Evolutionary conservation across 805 yeast species (phyloP).

Genomic region (Lipomyces yamanashiensis): DNA sequence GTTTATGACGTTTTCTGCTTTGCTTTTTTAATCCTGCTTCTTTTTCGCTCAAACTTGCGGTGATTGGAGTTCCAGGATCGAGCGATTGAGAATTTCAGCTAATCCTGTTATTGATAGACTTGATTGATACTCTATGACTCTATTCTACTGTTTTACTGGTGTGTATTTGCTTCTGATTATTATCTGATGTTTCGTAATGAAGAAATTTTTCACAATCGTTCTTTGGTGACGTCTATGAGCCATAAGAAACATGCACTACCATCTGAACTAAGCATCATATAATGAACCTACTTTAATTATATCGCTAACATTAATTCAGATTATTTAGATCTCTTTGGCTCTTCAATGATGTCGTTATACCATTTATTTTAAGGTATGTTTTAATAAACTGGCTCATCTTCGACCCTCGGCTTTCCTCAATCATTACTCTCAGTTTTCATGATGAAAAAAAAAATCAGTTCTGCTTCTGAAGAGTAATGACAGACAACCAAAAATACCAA

Average conservation of each 20-base stretch:
- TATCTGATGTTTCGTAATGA: conserved; percentile 29
- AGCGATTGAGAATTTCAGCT: background rate
- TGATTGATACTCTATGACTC: background rate
- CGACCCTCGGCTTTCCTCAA: background rate
- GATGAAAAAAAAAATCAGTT: conserved; percentile 82
- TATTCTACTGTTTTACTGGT: conserved; percentile 2
- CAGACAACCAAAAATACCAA: conserved; percentile 32
- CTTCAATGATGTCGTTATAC: background rate
- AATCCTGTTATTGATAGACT: background rate
- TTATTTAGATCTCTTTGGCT: background rate
- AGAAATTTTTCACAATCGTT: conserved; percentile 41
- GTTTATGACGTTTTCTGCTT: conserved; percentile 58
- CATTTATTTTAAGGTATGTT: conserved; percentile 1
- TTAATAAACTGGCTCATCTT: background rate
- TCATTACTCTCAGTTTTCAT: conserved; percentile 43
- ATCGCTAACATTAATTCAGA: background rate
- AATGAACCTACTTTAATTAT: conserved; percentile 12
- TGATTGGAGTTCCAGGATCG: background rate
- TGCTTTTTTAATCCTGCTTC: background rate
- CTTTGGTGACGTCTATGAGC: conserved; percentile 62
- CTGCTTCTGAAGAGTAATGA: conserved; percentile 82
- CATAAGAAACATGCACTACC: conserved; percentile 97
- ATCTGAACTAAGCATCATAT: conserved; percentile 62
- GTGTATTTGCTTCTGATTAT: background rate
- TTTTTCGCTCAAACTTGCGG: background rate